phyloP scores from a whole-genome alignment of 805 yeast genomes.

The Ogataea trehaloabstinens region DNA sequence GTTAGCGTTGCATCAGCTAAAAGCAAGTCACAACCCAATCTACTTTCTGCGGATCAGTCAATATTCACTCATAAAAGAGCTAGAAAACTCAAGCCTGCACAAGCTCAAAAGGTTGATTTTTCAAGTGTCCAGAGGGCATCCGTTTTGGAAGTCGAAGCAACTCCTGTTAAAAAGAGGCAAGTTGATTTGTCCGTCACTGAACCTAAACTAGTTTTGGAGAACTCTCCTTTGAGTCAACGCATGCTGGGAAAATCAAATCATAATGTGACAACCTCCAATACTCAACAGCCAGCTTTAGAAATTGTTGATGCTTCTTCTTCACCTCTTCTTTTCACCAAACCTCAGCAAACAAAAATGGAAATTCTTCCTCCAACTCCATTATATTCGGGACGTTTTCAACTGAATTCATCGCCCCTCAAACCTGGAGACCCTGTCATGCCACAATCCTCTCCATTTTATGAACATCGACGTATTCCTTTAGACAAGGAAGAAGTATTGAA shows the following conservation, averaged over 20 bases:
- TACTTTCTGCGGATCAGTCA: no score
- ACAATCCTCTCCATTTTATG: conserved; percentile 38
- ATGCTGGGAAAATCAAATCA: conserved; percentile 1
- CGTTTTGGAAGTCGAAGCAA: conserved; percentile 28
- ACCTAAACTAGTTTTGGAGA: conserved; percentile 13
- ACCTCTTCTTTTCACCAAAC: conserved; percentile 4
- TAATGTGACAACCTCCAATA: background rate
- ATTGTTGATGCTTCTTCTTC: conserved; percentile 6
- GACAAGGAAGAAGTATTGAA: conserved; percentile 3
- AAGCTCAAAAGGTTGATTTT: background rate
- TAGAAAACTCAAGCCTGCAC: conserved; percentile 13
- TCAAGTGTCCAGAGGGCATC: background rate
- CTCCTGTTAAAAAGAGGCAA: conserved; percentile 24
- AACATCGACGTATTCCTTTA: conserved; percentile 5
- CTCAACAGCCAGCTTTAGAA: background rate
- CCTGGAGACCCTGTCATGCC: conserved; percentile 35
- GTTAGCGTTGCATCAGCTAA: no score
- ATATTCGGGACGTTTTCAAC: background rate
- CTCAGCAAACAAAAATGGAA: conserved; percentile 6
- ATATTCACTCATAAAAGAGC: conserved; percentile 22
- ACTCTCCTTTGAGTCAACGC: conserved; percentile 13
- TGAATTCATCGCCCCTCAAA: conserved; percentile 26
- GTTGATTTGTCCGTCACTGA: background rate
- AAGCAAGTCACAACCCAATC: no score
- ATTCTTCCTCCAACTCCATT: conserved; percentile 3